Base-by-base conservation (phyloP, 75 land plant species). In the Larix kaempferi region DNA sequence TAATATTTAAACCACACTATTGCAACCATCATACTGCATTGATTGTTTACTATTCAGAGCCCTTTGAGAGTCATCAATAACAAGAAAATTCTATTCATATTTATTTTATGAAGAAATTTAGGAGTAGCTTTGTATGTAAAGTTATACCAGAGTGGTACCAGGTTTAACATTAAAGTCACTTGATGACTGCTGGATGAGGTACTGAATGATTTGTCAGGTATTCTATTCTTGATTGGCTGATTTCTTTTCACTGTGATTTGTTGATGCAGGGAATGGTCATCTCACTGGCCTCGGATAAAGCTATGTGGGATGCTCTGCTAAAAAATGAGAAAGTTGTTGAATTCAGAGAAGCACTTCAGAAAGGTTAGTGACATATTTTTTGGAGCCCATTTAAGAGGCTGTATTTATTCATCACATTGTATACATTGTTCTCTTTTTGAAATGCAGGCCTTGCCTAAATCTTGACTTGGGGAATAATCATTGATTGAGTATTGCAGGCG, bases 231-330 rank as follows among this genome's bases (percentile, higher is more conserved):
- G 6, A 44, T 44, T 44, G 8, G 49, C 6, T 44, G 49, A 44
- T 44, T 17, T 63, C 17, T 64, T 35, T 69, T 54, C 3, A 6
- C 57, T 16, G 23, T 25, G 49, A 27, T 57, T n/a, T 72, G 2
- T 73, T 33, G 3, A 39, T 83, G 76, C 79, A 91, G 93, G 83
- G 69, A 23, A 82, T 89, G 86, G 93, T 91, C 37, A 67, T 82
- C 2, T 88, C 93, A 10, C 29, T 91, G 29, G 89, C 91, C 54
- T 86, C 83, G 56, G 93, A 91, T 80, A 81, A 77, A 72, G 89
- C 87, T 15, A 87, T 91, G 16, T 91, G 93, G 93, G 87, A 88
- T 61, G 93, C 93, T 44, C 81, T 91, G 25, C 74, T 88, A 84
- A 91, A 83, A 49, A 91, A 91, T 78, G 91, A 88, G 41, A 77